phyloP scores from a whole-genome alignment of 371 early-diverging fungal genomes.

The Blyttiomyces sp. region DNA sequence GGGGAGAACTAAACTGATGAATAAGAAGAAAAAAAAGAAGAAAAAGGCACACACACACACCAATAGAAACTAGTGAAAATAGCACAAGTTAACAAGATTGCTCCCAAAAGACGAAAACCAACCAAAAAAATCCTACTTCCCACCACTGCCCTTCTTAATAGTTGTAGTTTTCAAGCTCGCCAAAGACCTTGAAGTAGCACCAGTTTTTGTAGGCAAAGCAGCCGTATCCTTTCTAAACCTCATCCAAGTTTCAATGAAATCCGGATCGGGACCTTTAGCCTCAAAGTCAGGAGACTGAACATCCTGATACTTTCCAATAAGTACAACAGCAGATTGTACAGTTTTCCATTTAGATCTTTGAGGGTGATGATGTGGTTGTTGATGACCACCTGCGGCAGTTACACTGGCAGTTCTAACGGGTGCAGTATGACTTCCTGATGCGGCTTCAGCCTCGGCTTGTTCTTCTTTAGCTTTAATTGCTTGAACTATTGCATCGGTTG shows the following conservation, averaged over 20 bases:
- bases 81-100: too few species aligned
- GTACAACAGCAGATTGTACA: constrained; percentile 29
- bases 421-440: background rate
- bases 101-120: too few species aligned
- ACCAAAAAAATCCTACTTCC: too few species aligned
- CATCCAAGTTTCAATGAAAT: constrained; percentile 37
- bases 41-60: too few species aligned
- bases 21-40: too few species aligned
- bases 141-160: too few species aligned
- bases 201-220: constrained; percentile 16
- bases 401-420: background rate
- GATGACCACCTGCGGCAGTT: background rate
- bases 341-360: constrained; percentile 27
- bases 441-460: background rate
- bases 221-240: constrained; percentile 34
- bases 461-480: constrained; percentile 1
- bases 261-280: constrained; percentile 22
- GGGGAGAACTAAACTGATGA: too few species aligned
- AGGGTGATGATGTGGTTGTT: background rate
- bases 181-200: background rate
- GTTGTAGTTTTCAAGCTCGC: too few species aligned
- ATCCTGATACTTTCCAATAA: constrained; percentile 32
- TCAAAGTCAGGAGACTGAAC: constrained; percentile 18
- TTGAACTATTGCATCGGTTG: background rate
- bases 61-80: too few species aligned